phyloP scores from a whole-genome alignment of 441 rosid species.

The Kokia cookei region DNA sequence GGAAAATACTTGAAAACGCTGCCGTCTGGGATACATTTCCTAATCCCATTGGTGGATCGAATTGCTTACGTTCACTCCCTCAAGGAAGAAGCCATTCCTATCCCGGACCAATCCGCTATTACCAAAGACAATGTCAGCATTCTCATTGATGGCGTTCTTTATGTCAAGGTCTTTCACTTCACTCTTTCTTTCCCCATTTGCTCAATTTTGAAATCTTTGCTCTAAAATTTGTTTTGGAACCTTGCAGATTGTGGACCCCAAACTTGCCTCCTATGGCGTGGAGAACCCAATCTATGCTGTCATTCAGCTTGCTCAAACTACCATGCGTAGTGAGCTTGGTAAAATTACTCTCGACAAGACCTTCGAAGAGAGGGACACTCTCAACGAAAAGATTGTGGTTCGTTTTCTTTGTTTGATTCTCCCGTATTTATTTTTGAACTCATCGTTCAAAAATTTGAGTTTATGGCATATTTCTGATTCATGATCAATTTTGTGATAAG shows the following conservation, averaged over 20 bases:
- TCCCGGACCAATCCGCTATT: slow-evolving; percentile 83
- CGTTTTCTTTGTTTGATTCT: background rate
- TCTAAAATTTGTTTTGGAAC: background rate
- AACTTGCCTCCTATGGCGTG: slow-evolving; percentile 84
- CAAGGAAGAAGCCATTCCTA: slow-evolving; percentile 89
- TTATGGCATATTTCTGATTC: background rate
- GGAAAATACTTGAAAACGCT: slow-evolving; percentile 81
- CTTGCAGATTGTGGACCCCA: slow-evolving; percentile 79
- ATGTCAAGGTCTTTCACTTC: slow-evolving; percentile 53
- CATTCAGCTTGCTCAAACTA: slow-evolving; percentile 66
- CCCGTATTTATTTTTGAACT: background rate
- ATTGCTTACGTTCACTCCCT: slow-evolving; percentile 93
- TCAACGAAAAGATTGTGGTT: background rate
- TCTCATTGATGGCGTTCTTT: slow-evolving; percentile 77
- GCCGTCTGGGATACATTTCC: slow-evolving; percentile 77
- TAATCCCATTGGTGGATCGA: slow-evolving; percentile 81
- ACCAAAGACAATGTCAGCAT: slow-evolving; percentile 94
- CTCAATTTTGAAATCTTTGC: background rate
- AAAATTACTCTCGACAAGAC: background rate
- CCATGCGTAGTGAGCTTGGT: background rate
- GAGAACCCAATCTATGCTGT: slow-evolving; percentile 88
- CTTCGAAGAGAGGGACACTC: background rate
- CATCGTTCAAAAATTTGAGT: background rate
- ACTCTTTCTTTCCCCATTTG: background rate
- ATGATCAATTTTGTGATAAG: too few relatives aligned